Conservation (phyloP, 257 asterid species). For the Solanum piurae region DNA sequence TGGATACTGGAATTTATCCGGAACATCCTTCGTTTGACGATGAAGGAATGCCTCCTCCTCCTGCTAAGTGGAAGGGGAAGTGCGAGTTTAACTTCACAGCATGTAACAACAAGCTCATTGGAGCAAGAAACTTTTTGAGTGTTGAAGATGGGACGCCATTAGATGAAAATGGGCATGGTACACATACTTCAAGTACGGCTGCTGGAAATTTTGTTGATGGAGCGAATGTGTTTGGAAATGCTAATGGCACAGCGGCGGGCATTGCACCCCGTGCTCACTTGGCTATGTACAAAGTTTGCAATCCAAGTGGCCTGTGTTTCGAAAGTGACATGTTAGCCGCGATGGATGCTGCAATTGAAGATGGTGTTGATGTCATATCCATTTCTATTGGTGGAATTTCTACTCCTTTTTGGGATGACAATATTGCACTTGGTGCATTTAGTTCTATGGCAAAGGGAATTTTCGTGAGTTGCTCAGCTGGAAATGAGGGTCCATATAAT, state of each 20-base stretch:
- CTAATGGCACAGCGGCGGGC: background rate
- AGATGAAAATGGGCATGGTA: conserved; percentile 2
- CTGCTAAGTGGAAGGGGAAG: conserved; percentile 5
- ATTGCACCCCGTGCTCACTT: conserved; percentile 6
- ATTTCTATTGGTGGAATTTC: conserved; percentile 6
- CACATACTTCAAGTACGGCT: conserved; percentile 4
- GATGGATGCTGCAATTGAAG: conserved; percentile 7
- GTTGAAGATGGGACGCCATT: background rate
- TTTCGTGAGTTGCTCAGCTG: conserved; percentile 7
- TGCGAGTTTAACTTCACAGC: conserved; percentile 1
- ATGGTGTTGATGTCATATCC: conserved; percentile 8
- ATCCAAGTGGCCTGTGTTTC: background rate
- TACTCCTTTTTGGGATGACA: background rate
- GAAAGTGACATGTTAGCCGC: conserved; percentile 5
- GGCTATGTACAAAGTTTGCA: conserved; percentile 6
- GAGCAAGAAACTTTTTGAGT: background rate
- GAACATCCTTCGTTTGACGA: conserved; percentile 5
- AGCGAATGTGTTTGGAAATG: background rate
- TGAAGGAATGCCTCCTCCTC: conserved; percentile 8
- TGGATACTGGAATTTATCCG: conserved; percentile 3
- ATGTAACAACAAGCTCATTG: conserved; percentile 6
- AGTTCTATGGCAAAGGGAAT: conserved; percentile 7
- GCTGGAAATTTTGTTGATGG: background rate
- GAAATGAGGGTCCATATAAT: background rate
- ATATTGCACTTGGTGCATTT: background rate